Evolutionary conservation across 2,329 filamentous ascomycete species (phyloP).

Genomic region (Pestalotiopsis sp.): DNA sequence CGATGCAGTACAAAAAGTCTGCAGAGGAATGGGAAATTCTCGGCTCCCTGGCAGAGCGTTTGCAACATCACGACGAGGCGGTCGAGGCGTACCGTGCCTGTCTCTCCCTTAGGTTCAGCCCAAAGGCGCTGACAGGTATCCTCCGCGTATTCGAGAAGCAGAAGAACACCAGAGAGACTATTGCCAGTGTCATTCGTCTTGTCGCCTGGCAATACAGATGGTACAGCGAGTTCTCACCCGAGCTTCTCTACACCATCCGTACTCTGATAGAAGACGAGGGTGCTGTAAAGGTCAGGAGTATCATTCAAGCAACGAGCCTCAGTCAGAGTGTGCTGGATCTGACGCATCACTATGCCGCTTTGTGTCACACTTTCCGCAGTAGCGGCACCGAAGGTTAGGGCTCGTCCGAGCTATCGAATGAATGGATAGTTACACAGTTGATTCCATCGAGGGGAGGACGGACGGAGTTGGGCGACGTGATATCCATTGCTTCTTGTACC

Average conservation of each 20-base stretch:
- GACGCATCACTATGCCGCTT: slow-evolving; percentile 92
- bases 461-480: slow-evolving; percentile 2
- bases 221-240: slow-evolving; percentile 98
- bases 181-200: slow-evolving; percentile 85
- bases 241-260: slow-evolving; percentile 84
- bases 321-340: slow-evolving; percentile 92
- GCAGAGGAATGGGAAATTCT: slow-evolving; percentile 98
- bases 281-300: slow-evolving; percentile 94
- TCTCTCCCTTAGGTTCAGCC: slow-evolving; percentile 85
- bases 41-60: slow-evolving; percentile 85
- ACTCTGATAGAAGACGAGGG: slow-evolving; percentile 97
- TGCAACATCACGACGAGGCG: slow-evolving; percentile 90
- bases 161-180: slow-evolving; percentile 78
- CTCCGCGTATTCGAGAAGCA: slow-evolving; percentile 77
- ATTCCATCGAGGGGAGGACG: not conserved
- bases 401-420: not conserved
- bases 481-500: slow-evolving; percentile 14
- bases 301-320: slow-evolving; percentile 93
- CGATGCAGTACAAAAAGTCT: slow-evolving; percentile 94
- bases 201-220: slow-evolving; percentile 99
- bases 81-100: slow-evolving; percentile 92
- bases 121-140: slow-evolving; percentile 87
- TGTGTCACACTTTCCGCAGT: slow-evolving; percentile 94
- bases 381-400: slow-evolving; percentile 81
- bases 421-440: not conserved